Evolutionary conservation across 164 flowering plant genomes (phyloP), one percentile per base, ranked within the genome.

Genomic region (Tinospora cordifolia): DNA sequence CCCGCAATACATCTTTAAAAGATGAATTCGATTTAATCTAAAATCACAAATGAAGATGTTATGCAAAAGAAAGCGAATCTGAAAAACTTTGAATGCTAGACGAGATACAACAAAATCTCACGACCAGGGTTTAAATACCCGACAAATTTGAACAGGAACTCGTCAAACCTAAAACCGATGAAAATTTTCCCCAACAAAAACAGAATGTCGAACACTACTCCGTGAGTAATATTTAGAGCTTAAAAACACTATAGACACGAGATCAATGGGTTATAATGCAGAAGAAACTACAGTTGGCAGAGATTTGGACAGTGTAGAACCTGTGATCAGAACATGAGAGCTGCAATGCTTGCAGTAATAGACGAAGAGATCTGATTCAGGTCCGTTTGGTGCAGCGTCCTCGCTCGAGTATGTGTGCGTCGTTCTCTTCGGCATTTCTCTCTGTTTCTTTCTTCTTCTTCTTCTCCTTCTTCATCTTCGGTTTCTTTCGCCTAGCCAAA

Each of bases 321-420:
- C 97, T 62, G 97, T 90, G 78, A 92, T 89, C 76, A 92, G 97
- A 74, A 90, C 94, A 71, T 89, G 98, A 71, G 92, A 90, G 22
- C 92, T 84, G 72, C 97, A 91, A 81, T 87, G 90, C 80, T 93
- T 90, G 90, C 98, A 91, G 81, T 94, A 92, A 57, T 94, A 90
- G 63, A 94, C 99, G 80, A 90, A 94, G 81, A 94, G 97, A 76
- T 94, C 98, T 46, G 99, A 90, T 62, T 90, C 87, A 0, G 98
- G 96, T 3, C 97, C 93, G 49, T 92, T 93, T 0, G 95, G 93
- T 1, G 79, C 81, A 5, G 99, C 99, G 69, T 95, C 99, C 79
- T 92, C 98, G 84, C 98, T 92, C 63, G 98, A 90, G 83, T 95
- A 95, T 22, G 99, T 95, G 84, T 95, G 98, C 36, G 98, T 94